Conservation (phyloP, 345 rosid genomes). For the Bruguiera gymnorhiza region DNA sequence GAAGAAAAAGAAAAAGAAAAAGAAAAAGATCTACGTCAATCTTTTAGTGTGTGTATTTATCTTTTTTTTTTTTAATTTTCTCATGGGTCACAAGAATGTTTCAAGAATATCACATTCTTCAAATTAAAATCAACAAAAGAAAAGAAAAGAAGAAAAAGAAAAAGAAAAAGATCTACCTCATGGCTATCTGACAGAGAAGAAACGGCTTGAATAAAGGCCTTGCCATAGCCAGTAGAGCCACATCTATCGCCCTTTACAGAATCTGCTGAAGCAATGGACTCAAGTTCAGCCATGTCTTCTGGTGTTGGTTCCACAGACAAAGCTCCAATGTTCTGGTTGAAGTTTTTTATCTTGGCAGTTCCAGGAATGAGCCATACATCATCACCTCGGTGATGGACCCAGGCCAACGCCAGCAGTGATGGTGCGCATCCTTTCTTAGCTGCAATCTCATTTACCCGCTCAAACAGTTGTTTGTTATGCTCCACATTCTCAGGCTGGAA, state of each 20-base stretch:
- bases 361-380: constrained; percentile 74
- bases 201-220: constrained; percentile 53
- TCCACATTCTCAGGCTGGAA: no score
- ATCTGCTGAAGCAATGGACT: no score
- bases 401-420: constrained; percentile 69
- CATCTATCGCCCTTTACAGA: no score
- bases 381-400: constrained; percentile 64
- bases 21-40: constrained; percentile 33
- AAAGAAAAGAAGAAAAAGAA: background rate
- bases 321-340: no score
- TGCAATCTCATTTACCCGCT: constrained; percentile 46
- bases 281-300: no score
- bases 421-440: constrained; percentile 53
- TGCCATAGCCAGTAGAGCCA: constrained; percentile 68
- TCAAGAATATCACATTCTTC: background rate
- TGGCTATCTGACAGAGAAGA: constrained; percentile 66
- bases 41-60: no score
- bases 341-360: constrained; percentile 54
- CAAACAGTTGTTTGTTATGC: constrained; percentile 13
- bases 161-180: constrained; percentile 43
- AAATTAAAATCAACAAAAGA: background rate
- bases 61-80: no score
- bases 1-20: background rate
- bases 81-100: no score
- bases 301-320: no score